Evolutionary conservation across 2,329 filamentous ascomycete genomes (phyloP), one percentile per base, ranked within the genome.

Genomic region (Fusarium proliferatum): DNA sequence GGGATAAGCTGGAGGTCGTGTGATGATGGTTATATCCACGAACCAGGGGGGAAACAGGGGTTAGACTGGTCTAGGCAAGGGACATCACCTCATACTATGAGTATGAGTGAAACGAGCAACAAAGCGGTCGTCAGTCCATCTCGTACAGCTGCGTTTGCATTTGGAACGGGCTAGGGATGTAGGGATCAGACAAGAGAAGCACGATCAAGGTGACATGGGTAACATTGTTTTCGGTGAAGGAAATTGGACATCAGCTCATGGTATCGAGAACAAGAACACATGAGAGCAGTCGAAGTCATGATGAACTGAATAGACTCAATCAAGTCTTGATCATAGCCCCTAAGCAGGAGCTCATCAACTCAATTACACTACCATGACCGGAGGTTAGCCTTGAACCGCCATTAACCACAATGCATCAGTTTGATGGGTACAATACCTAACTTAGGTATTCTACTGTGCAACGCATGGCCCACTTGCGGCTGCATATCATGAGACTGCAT

Each of bases 1-100:
- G 65, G 63, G 72, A 72, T 62, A 59, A 74, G 52, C 64, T 75
- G 66, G 62, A 65, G 63, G 67, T 70, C 67, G 67, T 70, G 67
- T 70, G 67, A 70, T 69, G 67, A 55, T 65, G 42, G 66, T 26
- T 26, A 64, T 70, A 48, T 38, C 26, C n/a, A 55, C 62, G 61
- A 67, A 38, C 67, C 56, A 71, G 61, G 61, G 70, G 71, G 58
- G 41, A 15, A 38, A n/a, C 65, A 69, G 69, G 67, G 71, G 57
- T 61, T 30, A 45, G 46, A 52, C 48, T 39, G 59, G 64, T 60
- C 43, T 52, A 62, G 55, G 57, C 34, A 30, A 43, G 36, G 63
- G 48, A 60, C 51, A 61, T 67, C 62, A 67, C 52, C 65, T 74
- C 63, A 74, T 71, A 38, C 39, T 59, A 42, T 57, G 38, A 53